These are phyloP conservation scores for Globisporangium rhizosaccharum DNA, from an alignment of 352 stramenopile genomes.

Conservation along the genomic window DNA sequence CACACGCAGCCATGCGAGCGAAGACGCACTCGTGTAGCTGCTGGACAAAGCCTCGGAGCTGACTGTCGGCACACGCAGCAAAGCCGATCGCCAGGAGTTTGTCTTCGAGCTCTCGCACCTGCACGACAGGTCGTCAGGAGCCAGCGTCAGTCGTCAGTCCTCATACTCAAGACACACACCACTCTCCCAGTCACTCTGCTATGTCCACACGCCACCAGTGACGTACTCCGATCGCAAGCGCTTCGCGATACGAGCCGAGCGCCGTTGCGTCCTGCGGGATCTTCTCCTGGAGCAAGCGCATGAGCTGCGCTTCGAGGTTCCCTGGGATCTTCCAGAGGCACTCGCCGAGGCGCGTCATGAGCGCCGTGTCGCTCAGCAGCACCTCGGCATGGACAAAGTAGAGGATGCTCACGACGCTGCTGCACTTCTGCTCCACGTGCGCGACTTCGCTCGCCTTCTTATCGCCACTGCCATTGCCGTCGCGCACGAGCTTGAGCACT, in stretches of 20 bases:
- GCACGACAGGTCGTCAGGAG: not conserved
- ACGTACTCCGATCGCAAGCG: conserved; percentile 32
- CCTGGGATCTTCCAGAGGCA: conserved; percentile 70
- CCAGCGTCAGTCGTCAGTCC: not conserved
- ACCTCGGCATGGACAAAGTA: conserved; percentile 52
- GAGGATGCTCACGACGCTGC: conserved; percentile 42
- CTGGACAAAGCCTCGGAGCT: conserved; percentile 49
- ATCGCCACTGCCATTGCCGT: not conserved
- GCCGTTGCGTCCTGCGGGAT: conserved; percentile 56
- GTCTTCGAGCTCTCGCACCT: conserved; percentile 51
- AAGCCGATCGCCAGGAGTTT: conserved; percentile 45
- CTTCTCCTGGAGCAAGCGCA: conserved; percentile 55
- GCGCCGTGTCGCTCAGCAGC: conserved; percentile 28
- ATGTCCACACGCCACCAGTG: not conserved
- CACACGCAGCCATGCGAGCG: not conserved
- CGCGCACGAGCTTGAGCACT: conserved; percentile 20
- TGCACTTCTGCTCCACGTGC: conserved; percentile 29
- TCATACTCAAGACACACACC: not conserved
- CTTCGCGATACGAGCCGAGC: conserved; percentile 45
- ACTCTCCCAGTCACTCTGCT: not conserved
- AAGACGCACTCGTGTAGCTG: conserved; percentile 54
- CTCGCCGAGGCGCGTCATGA: conserved; percentile 49
- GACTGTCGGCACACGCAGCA: conserved; percentile 38
- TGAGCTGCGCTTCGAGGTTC: conserved; percentile 61
- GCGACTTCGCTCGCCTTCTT: conserved; percentile 17